phyloP scores from a whole-genome alignment of 2,329 filamentous ascomycete genomes.

The Graphium sp. region DNA sequence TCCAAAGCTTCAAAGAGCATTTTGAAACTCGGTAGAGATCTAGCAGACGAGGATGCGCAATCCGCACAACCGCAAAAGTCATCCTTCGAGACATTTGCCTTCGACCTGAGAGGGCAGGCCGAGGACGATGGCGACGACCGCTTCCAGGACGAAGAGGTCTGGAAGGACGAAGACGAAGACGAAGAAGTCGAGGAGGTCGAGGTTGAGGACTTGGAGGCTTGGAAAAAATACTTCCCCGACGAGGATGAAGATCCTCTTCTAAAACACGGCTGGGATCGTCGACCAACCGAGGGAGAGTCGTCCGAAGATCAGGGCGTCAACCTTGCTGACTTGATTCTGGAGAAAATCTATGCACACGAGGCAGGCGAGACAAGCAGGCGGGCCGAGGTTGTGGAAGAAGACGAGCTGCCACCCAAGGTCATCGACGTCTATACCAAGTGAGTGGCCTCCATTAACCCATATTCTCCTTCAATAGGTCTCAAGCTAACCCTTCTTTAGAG shows the following conservation, averaged over 20 bases:
- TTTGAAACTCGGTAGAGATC: conserved; percentile 71
- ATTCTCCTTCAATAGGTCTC: no score
- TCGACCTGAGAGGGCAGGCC: conserved; percentile 57
- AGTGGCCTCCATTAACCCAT: no score
- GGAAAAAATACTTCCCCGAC: conserved; percentile 72
- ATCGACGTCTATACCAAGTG: conserved; percentile 90
- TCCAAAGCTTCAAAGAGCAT: conserved; percentile 81
- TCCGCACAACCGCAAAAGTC: conserved; percentile 23
- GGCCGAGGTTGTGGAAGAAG: conserved; percentile 51
- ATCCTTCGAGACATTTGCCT: conserved; percentile 56
- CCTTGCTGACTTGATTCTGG: conserved; percentile 79
- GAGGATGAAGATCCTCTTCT: conserved; percentile 59
- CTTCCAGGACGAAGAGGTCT: conserved; percentile 40
- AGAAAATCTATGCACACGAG: conserved; percentile 88
- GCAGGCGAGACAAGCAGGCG: conserved; percentile 34
- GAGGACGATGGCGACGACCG: conserved; percentile 30
- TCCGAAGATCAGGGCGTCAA: conserved; percentile 47
- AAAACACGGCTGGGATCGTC: conserved; percentile 41
- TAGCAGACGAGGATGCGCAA: conserved; percentile 60
- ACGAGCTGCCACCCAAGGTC: conserved; percentile 79
- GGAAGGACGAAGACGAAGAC: conserved; percentile 70
- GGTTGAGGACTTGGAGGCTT: conserved; percentile 78
- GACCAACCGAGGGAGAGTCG: conserved; percentile 22
- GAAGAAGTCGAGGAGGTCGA: conserved; percentile 58
- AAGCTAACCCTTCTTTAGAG: no score